Evolutionary conservation across 306 rosid genomes (phyloP).

Genomic region (Erythrophleum fordii): DNA sequence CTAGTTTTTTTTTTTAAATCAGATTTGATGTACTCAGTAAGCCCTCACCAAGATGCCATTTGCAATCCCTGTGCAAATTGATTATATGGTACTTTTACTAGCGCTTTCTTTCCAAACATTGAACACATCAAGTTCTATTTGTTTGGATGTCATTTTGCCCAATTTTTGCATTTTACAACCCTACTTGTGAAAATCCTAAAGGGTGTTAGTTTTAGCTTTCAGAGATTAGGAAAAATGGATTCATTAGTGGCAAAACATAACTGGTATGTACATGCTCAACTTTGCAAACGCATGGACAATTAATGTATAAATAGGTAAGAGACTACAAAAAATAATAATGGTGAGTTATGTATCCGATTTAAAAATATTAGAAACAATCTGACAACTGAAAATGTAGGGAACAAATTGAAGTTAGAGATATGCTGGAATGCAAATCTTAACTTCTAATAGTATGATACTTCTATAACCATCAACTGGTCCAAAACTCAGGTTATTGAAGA

Average conservation of each 20-base stretch:
- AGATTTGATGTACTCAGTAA: slow-evolving; percentile 3
- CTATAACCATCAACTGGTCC: not conserved
- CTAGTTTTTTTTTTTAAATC: not conserved
- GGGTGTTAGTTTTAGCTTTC: slow-evolving; percentile 17
- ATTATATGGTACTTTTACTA: not conserved
- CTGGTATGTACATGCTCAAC: slow-evolving; percentile 2
- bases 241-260: slow-evolving; percentile 11
- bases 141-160: slow-evolving; percentile 25
- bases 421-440: slow-evolving; percentile 36
- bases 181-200: slow-evolving; percentile 20
- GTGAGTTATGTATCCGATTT: slow-evolving; percentile 15
- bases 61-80: not conserved
- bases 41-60: not conserved
- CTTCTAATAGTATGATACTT: slow-evolving; percentile 11
- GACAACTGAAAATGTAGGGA: not conserved
- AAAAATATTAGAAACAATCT: slow-evolving; percentile 24
- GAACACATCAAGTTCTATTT: slow-evolving; percentile 14
- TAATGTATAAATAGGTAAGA: not conserved
- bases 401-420: slow-evolving; percentile 12
- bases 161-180: slow-evolving; percentile 13
- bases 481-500: not conserved
- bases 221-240: slow-evolving; percentile 20
- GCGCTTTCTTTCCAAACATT: not conserved
- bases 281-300: slow-evolving; percentile 16
- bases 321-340: slow-evolving; percentile 19